These are phyloP conservation scores for Pseudisothecium myosuroides DNA, from an alignment of 225 moss, liverwort and hornwort genomes.

Conservation along the genomic window DNA sequence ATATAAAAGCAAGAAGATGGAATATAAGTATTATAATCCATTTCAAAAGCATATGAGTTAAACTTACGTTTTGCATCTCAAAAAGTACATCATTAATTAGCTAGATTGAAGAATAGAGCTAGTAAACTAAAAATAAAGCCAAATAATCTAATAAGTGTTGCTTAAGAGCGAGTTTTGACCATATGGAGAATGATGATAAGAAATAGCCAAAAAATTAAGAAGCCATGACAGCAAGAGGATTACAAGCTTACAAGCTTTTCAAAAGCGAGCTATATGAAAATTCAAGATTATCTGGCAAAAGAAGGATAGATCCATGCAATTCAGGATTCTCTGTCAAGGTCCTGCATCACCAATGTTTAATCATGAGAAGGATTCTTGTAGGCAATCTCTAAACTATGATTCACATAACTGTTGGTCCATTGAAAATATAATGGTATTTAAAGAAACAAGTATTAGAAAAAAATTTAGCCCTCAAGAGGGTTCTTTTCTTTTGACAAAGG, in stretches of 20 bases:
- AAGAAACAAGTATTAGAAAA: too few species aligned
- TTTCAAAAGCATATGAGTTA: background rate
- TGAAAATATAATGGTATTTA: background rate
- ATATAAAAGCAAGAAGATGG: accelerated
- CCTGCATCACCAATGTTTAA: background rate
- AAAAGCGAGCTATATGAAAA: accelerated
- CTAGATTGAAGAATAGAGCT: background rate
- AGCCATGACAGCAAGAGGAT: background rate
- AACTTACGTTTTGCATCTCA: background rate
- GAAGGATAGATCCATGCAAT: background rate
- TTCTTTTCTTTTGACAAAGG: too few species aligned
- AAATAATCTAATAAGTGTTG: background rate
- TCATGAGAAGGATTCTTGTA: background rate
- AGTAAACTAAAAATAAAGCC: background rate
- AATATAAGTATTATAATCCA: background rate
- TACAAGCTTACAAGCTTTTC: background rate
- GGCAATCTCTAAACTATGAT: background rate
- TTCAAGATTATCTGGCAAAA: too few species aligned
- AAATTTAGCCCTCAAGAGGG: too few species aligned
- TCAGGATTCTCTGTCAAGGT: constrained; percentile 2
- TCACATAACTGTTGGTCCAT: background rate
- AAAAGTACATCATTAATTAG: accelerated
- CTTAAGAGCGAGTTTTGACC: background rate
- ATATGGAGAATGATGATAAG: background rate
- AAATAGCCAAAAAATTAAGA: accelerated